These are phyloP conservation scores for Picea glauca DNA, from an alignment of 75 land plant genomes.

Conservation along the genomic window DNA sequence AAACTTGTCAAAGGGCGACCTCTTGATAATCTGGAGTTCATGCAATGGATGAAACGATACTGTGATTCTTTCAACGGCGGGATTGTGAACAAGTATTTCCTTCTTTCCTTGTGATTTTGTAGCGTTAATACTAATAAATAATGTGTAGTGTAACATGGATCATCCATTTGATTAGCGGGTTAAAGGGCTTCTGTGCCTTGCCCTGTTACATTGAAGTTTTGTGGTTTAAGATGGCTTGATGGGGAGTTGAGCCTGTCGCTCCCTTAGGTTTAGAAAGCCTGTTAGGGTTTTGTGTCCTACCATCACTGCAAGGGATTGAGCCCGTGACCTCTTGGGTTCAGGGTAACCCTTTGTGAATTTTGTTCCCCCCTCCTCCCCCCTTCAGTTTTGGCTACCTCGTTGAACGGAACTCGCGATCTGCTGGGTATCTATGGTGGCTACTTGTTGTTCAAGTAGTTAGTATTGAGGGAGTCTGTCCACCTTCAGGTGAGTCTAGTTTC, in stretches of 20 bases:
- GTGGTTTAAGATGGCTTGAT: not conserved
- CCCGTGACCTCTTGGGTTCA: not conserved
- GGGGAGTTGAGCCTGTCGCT: not conserved
- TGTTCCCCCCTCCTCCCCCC: not conserved
- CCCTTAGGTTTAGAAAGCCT: not conserved
- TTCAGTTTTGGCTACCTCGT: not conserved
- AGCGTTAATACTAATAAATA: too few species aligned
- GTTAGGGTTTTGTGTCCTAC: too few species aligned
- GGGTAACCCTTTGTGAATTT: not conserved
- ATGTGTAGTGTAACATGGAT: not conserved
- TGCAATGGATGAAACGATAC: conserved; percentile 92
- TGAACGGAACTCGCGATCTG: not conserved
- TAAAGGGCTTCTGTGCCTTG: not conserved
- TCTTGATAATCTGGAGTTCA: conserved; percentile 81
- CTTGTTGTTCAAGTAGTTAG: not conserved
- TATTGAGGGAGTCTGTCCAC: not conserved
- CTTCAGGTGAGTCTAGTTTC: not conserved
- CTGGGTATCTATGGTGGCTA: not conserved
- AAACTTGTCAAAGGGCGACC: conserved; percentile 82
- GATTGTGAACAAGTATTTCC: conserved; percentile 22
- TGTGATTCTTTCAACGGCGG: conserved; percentile 75
- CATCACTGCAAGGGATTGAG: not conserved
- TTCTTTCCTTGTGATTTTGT: too few species aligned
- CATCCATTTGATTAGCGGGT: not conserved
- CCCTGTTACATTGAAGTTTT: not conserved